These are phyloP conservation scores for Ceratobasidium sp. DNA, from an alignment of 1,284 basidiomycete genomes.

Conservation along the genomic window DNA sequence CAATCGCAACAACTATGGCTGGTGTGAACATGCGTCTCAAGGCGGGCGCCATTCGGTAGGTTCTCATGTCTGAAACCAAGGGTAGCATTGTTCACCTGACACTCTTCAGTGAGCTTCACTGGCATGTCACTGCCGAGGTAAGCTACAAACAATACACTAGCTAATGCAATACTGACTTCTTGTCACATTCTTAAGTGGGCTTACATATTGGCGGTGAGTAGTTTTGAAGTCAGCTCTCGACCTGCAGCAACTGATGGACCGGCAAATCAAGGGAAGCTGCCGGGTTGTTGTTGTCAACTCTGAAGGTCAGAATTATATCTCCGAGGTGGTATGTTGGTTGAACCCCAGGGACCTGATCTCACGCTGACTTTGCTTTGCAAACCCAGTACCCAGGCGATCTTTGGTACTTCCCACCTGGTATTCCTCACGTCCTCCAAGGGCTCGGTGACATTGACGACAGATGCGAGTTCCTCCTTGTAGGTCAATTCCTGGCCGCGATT, in stretches of 20 bases:
- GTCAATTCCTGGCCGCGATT: constrained; percentile 41
- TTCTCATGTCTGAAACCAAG: neutral
- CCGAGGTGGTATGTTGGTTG: constrained; percentile 63
- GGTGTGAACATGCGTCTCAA: constrained; percentile 74
- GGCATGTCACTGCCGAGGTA: constrained; percentile 45
- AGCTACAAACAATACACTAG: neutral
- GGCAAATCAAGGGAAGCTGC: constrained; percentile 59
- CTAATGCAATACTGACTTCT: constrained; percentile 43
- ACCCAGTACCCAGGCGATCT: constrained; percentile 35
- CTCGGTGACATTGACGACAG: constrained; percentile 62
- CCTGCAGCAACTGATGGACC: neutral
- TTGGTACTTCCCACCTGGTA: constrained; percentile 76
- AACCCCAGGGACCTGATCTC: constrained; percentile 57
- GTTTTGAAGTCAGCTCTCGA: neutral
- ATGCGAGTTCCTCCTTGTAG: constrained; percentile 70
- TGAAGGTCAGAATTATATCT: constrained; percentile 67
- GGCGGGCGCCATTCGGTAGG: constrained; percentile 66
- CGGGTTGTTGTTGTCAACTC: constrained; percentile 67
- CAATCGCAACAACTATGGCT: constrained; percentile 65
- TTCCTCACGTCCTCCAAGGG: constrained; percentile 70
- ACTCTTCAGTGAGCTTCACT: constrained; percentile 48
- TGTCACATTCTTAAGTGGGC: neutral
- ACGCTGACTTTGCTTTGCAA: constrained; percentile 20
- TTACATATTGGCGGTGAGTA: constrained; percentile 39
- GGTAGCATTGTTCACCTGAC: too few species aligned